phyloP scores from a whole-genome alignment of 768 basidiomycete genomes.

The Pisolithus tinctorius region DNA sequence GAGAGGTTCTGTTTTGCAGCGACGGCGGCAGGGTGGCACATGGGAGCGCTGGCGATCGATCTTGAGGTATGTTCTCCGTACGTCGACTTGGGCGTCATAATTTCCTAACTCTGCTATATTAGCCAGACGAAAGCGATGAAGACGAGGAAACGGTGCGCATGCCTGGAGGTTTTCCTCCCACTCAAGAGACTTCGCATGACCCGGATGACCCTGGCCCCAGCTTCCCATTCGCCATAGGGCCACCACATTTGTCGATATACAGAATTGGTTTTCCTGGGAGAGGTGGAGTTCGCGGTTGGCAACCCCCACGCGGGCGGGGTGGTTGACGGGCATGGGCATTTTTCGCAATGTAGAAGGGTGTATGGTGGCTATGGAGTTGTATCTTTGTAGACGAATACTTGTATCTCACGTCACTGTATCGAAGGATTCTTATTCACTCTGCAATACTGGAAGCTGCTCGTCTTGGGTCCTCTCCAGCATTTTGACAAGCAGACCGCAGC shows the following conservation, averaged over 20 bases:
- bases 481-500: too few species aligned
- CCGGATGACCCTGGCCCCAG: slow-evolving; percentile 1
- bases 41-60: slow-evolving; percentile 82
- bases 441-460: not conserved
- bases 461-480: too few species aligned
- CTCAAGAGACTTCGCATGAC: slow-evolving; percentile 9
- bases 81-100: not conserved
- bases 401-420: not conserved
- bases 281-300: slow-evolving; percentile 29
- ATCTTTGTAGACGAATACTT: too few species aligned
- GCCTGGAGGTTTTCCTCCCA: slow-evolving; percentile 29
- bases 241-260: slow-evolving; percentile 25
- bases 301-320: slow-evolving; percentile 10
- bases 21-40: slow-evolving; percentile 88
- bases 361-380: slow-evolving; percentile 1
- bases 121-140: slow-evolving; percentile 30
- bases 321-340: slow-evolving; percentile 5
- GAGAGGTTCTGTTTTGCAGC: slow-evolving; percentile 74
- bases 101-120: not conserved
- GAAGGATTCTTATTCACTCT: not conserved
- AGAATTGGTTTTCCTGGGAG: slow-evolving; percentile 58
- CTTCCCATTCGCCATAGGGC: slow-evolving; percentile 8
- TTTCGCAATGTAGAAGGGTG: not conserved
- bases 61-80: slow-evolving; percentile 46
- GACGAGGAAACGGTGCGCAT: slow-evolving; percentile 21